Evolutionary conservation across 2,329 filamentous ascomycete species (phyloP), one percentile per base, ranked within the genome.

Genomic region (Ambrosiella beaveri): DNA sequence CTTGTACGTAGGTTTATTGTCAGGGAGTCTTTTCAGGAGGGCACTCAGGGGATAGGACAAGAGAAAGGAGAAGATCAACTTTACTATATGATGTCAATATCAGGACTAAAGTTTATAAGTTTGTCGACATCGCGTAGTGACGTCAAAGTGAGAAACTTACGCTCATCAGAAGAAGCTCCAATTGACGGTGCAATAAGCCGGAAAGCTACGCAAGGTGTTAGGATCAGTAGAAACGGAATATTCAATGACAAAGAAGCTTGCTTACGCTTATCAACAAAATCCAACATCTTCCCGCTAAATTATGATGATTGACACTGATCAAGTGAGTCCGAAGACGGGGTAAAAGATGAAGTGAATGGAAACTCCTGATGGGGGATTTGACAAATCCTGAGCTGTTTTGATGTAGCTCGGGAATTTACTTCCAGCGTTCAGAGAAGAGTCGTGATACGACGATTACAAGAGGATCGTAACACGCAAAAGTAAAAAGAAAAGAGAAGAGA

Each of bases 1-100:
- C 73, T 97, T 97, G 65, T 81, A 79, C 65, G 82, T 82, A 57
- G 91, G 91, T 56, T 85, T 82, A 54, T 80, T 73, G 72, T 98
- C 93, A 38, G 93, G 91, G 17, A 98, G 78, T 57, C 93, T 81
- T 71, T 98, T 98, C 7, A 98, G 77, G 35, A 95, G 69, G 27
- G 79, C 93, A 53, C 93, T 88, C 57, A 98, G 77, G 1, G 93
- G 93, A 67, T 95, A 98, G 9, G 93, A 97, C 44, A 95, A 71
- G 53, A 98, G 76, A 69, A 97, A 95, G 6, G 87, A 88, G 68
- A 83, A 84, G 65, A 96, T 85, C 64, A 97, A 85, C 70, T 98
- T 98, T 64, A 98, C 90, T 96, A 64, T 59, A 39, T 6, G 45
- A 47, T 39, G 35, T n/a, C 12, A 44, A 47, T 41, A 41, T 45